Evolutionary conservation across 2,329 filamentous ascomycete species (phyloP), one percentile per base, ranked within the genome.

Genomic region (Penicillium janthinellum): DNA sequence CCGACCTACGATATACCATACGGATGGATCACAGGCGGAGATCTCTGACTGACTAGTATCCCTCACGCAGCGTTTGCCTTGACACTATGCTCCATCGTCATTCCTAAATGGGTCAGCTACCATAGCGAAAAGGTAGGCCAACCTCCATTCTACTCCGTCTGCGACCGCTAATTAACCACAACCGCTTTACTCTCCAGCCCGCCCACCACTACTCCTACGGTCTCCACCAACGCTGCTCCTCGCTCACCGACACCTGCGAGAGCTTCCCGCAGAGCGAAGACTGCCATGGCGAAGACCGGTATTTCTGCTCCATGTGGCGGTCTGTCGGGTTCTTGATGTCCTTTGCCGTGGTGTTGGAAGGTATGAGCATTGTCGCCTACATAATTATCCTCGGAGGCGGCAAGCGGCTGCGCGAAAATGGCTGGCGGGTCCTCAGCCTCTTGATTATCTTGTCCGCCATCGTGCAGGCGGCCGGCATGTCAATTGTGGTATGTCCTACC

Each of bases 231-330:
- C 88, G 87, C 73, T 99, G 94, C 78, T 90, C 88, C 56, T 89
- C 86, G 59, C 80, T 90, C 59, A 84, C 84, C 47, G 82, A 86
- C 52, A 76, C 71, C 31, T 78, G 77, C 65, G 72, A 78, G 49
- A 74, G 74, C 63, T 95, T 92, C 75, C 91, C 91, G 3, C 81
- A 83, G 64, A 79, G 84, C 56, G 81, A 85, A 58, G 88, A 91
- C 73, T 94, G 91, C 76, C 79, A 81, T 57, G 84, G 82, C 67
- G 84, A 86, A 54, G 85, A 88, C 67, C 83, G 86, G 54, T 86
- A 88, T 70, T 97, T 98, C 78, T 98, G 95, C 81, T 90, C 88
- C 69, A 90, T 96, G 84, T 99, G 94, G 94, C 86, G 90, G 60
- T 91, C 88, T 28, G 88, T 92, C 38, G 92, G 91, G 25, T 98